Conservation (phyloP, 23 red algal species). For the Pyropia haitanensis region DNA sequence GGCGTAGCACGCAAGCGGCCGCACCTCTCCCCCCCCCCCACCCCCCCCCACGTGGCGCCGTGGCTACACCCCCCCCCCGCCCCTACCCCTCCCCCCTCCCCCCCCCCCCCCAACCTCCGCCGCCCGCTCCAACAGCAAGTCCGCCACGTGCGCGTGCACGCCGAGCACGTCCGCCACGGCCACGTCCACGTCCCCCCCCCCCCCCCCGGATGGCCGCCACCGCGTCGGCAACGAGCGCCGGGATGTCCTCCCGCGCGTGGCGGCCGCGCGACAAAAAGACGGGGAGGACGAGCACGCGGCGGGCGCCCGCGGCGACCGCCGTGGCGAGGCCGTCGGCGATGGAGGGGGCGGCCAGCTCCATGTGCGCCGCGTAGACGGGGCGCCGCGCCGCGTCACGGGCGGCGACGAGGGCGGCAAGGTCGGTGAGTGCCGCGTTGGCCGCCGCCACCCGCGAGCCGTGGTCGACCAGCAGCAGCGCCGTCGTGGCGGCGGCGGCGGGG, state of each 20-base stretch:
- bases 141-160: too few relatives aligned
- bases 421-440: constrained; percentile 49
- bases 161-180: too few relatives aligned
- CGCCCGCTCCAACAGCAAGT: too few relatives aligned
- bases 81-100: too few relatives aligned
- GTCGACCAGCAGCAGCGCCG: constrained; percentile 60
- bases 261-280: constrained; percentile 76
- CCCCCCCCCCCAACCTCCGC: too few relatives aligned
- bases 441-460: constrained; percentile 61
- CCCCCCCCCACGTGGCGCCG: too few relatives aligned
- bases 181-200: too few relatives aligned
- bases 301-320: constrained; percentile 47
- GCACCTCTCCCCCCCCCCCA: too few relatives aligned
- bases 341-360: constrained; percentile 78
- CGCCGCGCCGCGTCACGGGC: neutral
- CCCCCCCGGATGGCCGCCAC: neutral
- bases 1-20: too few relatives aligned
- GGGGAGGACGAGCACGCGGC: constrained; percentile 71
- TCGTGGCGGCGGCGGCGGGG: neutral
- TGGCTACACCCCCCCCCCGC: too few relatives aligned
- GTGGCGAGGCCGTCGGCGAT: constrained; percentile 50
- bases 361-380: constrained; percentile 78
- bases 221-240: constrained; percentile 49
- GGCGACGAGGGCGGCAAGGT: constrained; percentile 28
- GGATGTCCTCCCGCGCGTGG: constrained; percentile 72